Evolutionary conservation across 768 basidiomycete genomes (phyloP).

Genomic region (Baorangia bicolor): DNA sequence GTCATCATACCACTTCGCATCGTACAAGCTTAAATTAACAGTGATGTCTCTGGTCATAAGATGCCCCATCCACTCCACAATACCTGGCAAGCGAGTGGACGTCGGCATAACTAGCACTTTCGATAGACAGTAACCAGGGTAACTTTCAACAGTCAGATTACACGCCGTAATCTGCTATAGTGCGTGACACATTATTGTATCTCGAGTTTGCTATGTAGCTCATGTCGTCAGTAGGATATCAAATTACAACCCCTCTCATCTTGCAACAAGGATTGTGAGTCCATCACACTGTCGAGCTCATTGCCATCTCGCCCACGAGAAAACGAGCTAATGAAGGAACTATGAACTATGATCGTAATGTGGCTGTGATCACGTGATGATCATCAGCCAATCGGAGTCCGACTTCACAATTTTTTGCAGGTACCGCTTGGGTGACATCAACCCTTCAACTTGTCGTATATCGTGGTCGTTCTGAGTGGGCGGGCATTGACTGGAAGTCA

Average conservation of each 20-base stretch:
- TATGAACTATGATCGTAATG: not conserved
- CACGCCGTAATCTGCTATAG: constrained; percentile 2
- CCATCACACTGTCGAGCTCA: not conserved
- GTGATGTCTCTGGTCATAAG: not conserved
- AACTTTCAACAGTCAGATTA: not conserved
- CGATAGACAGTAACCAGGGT: not conserved
- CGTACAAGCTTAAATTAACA: not conserved
- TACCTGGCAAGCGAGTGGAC: not conserved
- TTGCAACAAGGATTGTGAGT: not conserved
- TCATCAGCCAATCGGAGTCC: constrained; percentile 8
- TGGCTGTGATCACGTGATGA: constrained; percentile 7
- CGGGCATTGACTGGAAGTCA: not conserved
- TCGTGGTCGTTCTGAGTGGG: not conserved
- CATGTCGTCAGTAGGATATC: constrained; percentile 2
- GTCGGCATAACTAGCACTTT: not conserved
- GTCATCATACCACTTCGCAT: not conserved
- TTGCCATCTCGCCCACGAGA: not conserved
- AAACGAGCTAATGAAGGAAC: too few relatives aligned
- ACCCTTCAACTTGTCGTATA: not conserved
- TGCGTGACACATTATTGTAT: constrained; percentile 16
- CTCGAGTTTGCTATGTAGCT: constrained; percentile 6
- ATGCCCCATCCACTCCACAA: not conserved
- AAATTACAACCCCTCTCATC: not conserved
- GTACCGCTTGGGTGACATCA: constrained; percentile 12
- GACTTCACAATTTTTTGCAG: constrained; percentile 12